These are phyloP conservation scores for Scheffersomyces coipomensis DNA, from an alignment of 805 yeast species.

Conservation along the genomic window DNA sequence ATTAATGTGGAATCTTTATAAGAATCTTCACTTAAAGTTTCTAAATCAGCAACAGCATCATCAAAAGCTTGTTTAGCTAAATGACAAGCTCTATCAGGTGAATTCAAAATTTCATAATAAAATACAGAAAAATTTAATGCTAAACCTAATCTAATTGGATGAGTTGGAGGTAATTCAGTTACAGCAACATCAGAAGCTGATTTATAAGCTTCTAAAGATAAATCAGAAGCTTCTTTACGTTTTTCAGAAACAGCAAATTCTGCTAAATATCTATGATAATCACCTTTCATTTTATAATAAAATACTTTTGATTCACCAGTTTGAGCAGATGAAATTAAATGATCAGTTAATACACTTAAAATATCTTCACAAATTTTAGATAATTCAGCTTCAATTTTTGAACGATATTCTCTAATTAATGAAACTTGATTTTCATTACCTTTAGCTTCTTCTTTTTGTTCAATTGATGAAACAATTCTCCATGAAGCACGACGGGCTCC, in stretches of 20 bases:
- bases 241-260: constrained; percentile 91
- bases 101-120: constrained; percentile 96
- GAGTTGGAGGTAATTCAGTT: constrained; percentile 96
- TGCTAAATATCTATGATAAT: constrained; percentile 97
- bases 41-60: constrained; percentile 98
- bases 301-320: constrained; percentile 98
- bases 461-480: constrained; percentile 98
- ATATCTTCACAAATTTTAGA: constrained; percentile 93
- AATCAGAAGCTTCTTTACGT: constrained; percentile 89
- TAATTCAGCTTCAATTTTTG: constrained; percentile 90
- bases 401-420: constrained; percentile 90
- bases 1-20: constrained; percentile 98
- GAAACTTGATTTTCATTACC: constrained; percentile 89
- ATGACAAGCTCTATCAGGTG: constrained; percentile 98
- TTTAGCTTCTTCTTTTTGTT: constrained; percentile 96
- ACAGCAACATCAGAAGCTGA: constrained; percentile 96
- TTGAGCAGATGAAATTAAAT: constrained; percentile 90
- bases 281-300: constrained; percentile 99
- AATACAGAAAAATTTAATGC: constrained; percentile 97
- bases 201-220: constrained; percentile 91
- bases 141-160: constrained; percentile 96
- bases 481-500: constrained; percentile 99
- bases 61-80: constrained; percentile 98
- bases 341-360: constrained; percentile 79
- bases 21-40: constrained; percentile 95